Conservation (phyloP, 176 grass and related monocot species). For the Carex myosuroides region DNA sequence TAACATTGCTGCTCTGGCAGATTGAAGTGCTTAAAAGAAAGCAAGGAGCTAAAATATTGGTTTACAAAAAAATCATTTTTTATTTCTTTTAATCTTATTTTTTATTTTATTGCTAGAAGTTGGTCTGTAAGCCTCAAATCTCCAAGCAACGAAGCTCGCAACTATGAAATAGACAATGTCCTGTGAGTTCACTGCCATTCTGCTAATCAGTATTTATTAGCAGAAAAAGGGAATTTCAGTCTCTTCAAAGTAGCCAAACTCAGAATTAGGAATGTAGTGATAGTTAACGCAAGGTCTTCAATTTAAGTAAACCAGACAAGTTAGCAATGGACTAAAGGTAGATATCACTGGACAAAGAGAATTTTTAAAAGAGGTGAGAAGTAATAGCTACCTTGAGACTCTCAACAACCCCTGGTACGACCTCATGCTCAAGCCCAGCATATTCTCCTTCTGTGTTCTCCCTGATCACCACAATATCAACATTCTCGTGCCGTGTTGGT, state of each 20-base stretch:
- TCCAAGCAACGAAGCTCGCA: neutral
- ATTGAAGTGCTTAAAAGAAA: neutral
- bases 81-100: neutral
- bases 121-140: neutral
- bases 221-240: neutral
- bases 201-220: neutral
- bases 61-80: neutral
- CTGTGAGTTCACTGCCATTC: neutral
- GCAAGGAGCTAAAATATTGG: neutral
- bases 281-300: neutral
- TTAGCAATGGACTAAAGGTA: neutral
- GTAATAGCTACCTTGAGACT: conserved; percentile 72
- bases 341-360: neutral
- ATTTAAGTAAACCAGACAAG: neutral
- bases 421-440: conserved; percentile 91
- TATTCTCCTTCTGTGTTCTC: conserved; percentile 99
- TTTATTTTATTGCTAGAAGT: neutral
- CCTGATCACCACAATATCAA: conserved; percentile 98
- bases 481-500: conserved; percentile 83
- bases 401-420: conserved; percentile 87
- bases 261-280: neutral
- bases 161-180: neutral
- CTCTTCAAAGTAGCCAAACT: neutral
- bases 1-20: neutral
- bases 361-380: neutral